phyloP scores from a whole-genome alignment of 2,329 filamentous ascomycete genomes.

The Stemphylium vesicarium region DNA sequence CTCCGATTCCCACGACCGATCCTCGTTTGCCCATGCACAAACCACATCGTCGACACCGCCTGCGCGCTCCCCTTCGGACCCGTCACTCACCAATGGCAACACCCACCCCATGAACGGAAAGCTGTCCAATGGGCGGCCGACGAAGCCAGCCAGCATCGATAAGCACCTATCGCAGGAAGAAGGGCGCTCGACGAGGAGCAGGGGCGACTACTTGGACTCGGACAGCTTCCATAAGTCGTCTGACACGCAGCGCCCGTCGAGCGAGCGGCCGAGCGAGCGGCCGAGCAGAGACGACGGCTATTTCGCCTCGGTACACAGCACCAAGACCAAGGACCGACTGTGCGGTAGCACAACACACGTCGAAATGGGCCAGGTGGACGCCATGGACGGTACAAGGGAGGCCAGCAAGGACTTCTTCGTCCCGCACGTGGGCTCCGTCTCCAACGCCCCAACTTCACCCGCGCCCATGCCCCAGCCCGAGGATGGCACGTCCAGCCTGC shows the following conservation, averaged over 20 bases:
- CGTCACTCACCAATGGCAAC: conserved; percentile 38
- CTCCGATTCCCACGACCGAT: conserved; percentile 51
- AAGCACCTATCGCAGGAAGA: conserved; percentile 49
- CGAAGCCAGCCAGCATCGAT: conserved; percentile 42
- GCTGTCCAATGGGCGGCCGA: conserved; percentile 41
- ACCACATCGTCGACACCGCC: conserved; percentile 38
- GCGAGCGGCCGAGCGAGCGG: conserved; percentile 34
- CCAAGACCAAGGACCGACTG: conserved; percentile 40
- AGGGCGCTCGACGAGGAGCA: conserved; percentile 19
- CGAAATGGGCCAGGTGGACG: conserved; percentile 40
- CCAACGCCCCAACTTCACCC: conserved; percentile 17
- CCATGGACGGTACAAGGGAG: conserved; percentile 36
- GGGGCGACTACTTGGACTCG: conserved; percentile 25
- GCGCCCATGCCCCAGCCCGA: conserved; percentile 22
- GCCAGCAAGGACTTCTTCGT: conserved; percentile 36
- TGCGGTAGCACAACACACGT: conserved; percentile 45
- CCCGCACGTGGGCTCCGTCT: conserved; percentile 26
- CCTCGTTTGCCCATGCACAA: conserved; percentile 39
- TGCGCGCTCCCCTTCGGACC: conserved; percentile 37
- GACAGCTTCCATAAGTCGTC: conserved; percentile 29
- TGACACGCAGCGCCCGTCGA: conserved; percentile 34
- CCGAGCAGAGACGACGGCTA: conserved; percentile 54
- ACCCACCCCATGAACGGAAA: conserved; percentile 42
- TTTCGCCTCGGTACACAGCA: conserved; percentile 50
- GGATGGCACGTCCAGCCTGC: conserved; percentile 41